Conservation (phyloP, 805 yeast genomes). For the Limtongozyma cylindracea region DNA sequence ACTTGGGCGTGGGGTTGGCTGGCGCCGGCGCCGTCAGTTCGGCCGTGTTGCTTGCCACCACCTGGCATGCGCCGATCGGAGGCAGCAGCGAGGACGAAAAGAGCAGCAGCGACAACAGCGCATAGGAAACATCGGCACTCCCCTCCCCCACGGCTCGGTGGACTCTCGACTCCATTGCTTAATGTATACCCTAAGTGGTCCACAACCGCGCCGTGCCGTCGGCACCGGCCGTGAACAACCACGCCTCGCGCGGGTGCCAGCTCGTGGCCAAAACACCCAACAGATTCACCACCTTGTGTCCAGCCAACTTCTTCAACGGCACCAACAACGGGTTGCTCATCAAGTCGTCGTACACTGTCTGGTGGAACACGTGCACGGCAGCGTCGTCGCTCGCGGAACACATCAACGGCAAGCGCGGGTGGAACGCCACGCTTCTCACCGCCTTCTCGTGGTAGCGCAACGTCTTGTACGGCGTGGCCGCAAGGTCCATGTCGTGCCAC, state of each 20-base stretch:
- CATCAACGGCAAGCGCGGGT: slow-evolving; percentile 70
- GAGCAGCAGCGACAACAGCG: too few relatives aligned
- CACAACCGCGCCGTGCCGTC: slow-evolving; percentile 89
- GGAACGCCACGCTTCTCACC: slow-evolving; percentile 72
- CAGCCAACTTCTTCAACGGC: slow-evolving; percentile 81
- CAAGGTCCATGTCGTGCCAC: slow-evolving; percentile 91
- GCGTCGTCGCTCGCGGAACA: slow-evolving; percentile 95
- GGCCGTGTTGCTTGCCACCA: slow-evolving; percentile 6
- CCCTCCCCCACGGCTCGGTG: too few relatives aligned
- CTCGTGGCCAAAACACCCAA: slow-evolving; percentile 69
- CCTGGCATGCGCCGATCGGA: too few relatives aligned
- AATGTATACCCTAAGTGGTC: slow-evolving; percentile 29
- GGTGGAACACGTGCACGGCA: slow-evolving; percentile 79
- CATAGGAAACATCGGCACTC: too few relatives aligned
- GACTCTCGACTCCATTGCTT: too few relatives aligned
- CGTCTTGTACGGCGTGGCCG: slow-evolving; percentile 81
- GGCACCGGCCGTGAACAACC: slow-evolving; percentile 95
- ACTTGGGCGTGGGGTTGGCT: slow-evolving; percentile 36
- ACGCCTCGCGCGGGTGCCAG: slow-evolving; percentile 98
- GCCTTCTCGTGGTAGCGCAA: slow-evolving; percentile 89
- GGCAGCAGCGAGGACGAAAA: too few relatives aligned
- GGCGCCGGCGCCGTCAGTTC: slow-evolving; percentile 14
- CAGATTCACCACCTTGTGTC: slow-evolving; percentile 59
- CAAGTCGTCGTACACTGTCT: slow-evolving; percentile 83
- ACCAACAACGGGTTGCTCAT: slow-evolving; percentile 91